These are phyloP conservation scores for Cystobasidium onofrii DNA, from an alignment of 768 basidiomycete species.

Conservation along the genomic window DNA sequence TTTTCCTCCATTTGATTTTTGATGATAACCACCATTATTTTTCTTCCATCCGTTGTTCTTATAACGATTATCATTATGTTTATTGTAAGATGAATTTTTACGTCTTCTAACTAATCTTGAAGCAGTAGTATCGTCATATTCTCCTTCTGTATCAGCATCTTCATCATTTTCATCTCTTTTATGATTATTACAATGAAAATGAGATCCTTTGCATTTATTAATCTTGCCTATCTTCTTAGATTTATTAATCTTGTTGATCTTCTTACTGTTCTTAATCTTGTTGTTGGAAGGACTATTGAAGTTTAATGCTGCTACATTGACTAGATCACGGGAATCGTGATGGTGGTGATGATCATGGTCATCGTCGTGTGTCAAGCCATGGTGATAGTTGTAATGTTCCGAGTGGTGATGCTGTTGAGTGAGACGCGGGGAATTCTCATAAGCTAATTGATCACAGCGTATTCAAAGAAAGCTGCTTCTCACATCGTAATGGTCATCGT, in stretches of 20 bases:
- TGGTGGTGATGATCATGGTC: not conserved
- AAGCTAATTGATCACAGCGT: too few species aligned
- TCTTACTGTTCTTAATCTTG: not conserved
- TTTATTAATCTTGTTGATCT: constrained; percentile 7
- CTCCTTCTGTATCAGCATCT: constrained; percentile 1
- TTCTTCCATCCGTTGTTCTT: too few species aligned
- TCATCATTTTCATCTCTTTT: not conserved
- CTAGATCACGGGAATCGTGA: not conserved
- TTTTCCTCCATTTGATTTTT: too few species aligned
- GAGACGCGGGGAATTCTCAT: not conserved
- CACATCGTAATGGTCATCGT: not conserved
- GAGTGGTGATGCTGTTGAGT: constrained; percentile 12
- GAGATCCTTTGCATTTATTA: not conserved
- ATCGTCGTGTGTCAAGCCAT: not conserved
- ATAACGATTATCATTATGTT: too few species aligned
- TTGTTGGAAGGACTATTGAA: not conserved
- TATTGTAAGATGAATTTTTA: too few species aligned
- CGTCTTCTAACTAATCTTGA: too few species aligned
- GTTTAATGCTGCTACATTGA: not conserved
- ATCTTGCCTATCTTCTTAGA: not conserved
- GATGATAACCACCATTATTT: too few species aligned
- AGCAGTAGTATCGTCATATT: not conserved
- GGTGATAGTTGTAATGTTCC: constrained; percentile 19
- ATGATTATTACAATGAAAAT: constrained; percentile 8
- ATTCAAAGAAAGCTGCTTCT: not conserved